A percentile compares a stretch with the other conserved stretches of the same genome.
phyloP scores from a whole-genome alignment of 768 basidiomycete genomes.

The Tylopilus rubrobrunneus region DNA sequence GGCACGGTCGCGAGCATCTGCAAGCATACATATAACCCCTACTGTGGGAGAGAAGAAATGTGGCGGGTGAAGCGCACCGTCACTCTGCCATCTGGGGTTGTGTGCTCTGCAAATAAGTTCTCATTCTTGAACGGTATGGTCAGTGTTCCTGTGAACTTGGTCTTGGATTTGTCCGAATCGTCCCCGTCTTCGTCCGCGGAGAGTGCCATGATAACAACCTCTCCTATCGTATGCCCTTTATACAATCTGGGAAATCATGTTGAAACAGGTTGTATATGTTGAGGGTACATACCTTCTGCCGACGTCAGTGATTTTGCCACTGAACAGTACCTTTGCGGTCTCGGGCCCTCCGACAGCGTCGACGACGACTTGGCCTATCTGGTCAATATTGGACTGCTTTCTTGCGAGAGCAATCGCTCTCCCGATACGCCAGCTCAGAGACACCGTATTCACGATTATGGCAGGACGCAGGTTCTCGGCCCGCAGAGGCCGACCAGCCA shows the following conservation, averaged over 20 bases:
- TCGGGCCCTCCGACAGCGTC: conserved; percentile 33
- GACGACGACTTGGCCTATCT: conserved; percentile 33
- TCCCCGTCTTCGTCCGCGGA: conserved; percentile 29
- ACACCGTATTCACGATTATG: conserved; percentile 50
- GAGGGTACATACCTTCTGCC: conserved; percentile 26
- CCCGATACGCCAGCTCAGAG: conserved; percentile 62
- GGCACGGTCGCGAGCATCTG: conserved; percentile 56
- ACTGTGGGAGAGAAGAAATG: neutral
- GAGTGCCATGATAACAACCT: conserved; percentile 31
- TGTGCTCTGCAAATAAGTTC: conserved; percentile 48
- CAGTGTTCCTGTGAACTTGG: conserved; percentile 32
- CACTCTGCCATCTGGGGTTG: conserved; percentile 26
- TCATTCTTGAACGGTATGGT: conserved; percentile 63
- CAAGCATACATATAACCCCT: conserved; percentile 5
- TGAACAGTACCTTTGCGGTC: conserved; percentile 44
- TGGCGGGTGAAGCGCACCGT: conserved; percentile 11
- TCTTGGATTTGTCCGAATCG: conserved; percentile 12
- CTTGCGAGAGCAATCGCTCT: conserved; percentile 52
- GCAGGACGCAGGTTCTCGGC: conserved; percentile 34
- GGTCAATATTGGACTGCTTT: conserved; percentile 41
- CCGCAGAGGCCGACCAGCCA: conserved; percentile 39
- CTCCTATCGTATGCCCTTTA: conserved; percentile 40
- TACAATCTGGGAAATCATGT: conserved; percentile 18
- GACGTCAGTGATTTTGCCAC: conserved; percentile 59
- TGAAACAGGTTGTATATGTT: neutral